Conservation (phyloP, 306 rosid genomes). For the Mimosa pudica region DNA sequence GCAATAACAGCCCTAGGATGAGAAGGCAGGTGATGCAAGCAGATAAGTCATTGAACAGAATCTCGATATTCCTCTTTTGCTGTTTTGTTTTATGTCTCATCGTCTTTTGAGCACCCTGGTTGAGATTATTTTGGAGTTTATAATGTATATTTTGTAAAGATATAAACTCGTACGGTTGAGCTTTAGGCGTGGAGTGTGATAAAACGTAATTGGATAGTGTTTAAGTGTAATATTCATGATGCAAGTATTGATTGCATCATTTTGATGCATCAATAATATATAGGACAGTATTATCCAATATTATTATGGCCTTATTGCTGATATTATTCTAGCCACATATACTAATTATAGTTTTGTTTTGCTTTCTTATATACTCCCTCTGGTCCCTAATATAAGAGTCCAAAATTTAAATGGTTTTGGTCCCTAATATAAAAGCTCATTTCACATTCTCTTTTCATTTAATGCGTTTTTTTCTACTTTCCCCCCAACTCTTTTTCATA, state of each 20-base stretch:
- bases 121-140: conserved; percentile 31
- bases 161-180: background rate
- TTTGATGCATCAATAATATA: background rate
- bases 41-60: conserved; percentile 75
- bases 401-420: too few relatives aligned
- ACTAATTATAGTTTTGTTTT: background rate
- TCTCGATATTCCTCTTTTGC: conserved; percentile 81
- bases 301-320: background rate
- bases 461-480: too few relatives aligned
- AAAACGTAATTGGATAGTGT: background rate
- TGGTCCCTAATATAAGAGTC: too few relatives aligned
- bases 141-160: conserved; percentile 45
- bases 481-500: too few relatives aligned
- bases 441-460: too few relatives aligned
- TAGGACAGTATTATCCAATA: background rate
- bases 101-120: conserved; percentile 52
- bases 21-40: conserved; percentile 89
- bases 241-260: background rate
- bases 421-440: too few relatives aligned
- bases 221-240: background rate
- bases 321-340: background rate
- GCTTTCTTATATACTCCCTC: background rate
- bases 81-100: conserved; percentile 80
- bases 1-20: conserved; percentile 57
- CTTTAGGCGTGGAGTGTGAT: background rate